Evolutionary conservation across 495 filamentous ascomycete genomes (phyloP).

Genomic region (Hypomontagnella monticulosa): DNA sequence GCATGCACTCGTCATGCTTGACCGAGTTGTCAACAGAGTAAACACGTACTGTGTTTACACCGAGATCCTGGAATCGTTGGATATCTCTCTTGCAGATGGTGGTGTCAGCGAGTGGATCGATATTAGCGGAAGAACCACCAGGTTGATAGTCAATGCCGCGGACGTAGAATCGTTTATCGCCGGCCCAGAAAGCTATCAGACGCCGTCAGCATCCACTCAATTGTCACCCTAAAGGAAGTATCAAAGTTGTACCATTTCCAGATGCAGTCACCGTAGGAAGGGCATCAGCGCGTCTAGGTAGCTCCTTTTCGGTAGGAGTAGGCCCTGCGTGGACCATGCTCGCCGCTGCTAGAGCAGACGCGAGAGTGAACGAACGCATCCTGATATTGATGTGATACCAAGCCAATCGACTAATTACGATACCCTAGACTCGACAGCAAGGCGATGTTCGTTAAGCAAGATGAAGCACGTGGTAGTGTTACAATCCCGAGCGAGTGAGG

Average conservation of each 20-base stretch:
- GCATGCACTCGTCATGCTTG: slow-evolving; percentile 88
- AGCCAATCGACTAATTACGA: slow-evolving; percentile 20
- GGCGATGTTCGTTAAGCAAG: slow-evolving; percentile 11
- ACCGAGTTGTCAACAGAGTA: slow-evolving; percentile 91
- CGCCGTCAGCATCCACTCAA: slow-evolving; percentile 17
- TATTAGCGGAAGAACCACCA: slow-evolving; percentile 80
- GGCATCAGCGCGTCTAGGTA: slow-evolving; percentile 58
- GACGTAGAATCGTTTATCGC: slow-evolving; percentile 86
- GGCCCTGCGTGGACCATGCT: slow-evolving; percentile 64
- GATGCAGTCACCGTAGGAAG: slow-evolving; percentile 57
- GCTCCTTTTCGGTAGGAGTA: slow-evolving; percentile 66
- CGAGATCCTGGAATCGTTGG: slow-evolving; percentile 80
- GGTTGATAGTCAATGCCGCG: slow-evolving; percentile 97
- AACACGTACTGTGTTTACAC: slow-evolving; percentile 90
- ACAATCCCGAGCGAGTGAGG: slow-evolving; percentile 36
- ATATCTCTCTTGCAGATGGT: slow-evolving; percentile 83
- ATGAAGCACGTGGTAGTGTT: slow-evolving; percentile 21
- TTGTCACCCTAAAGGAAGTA: neutral
- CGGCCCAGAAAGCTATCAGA: slow-evolving; percentile 82
- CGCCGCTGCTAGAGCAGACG: slow-evolving; percentile 65
- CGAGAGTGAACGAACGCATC: slow-evolving; percentile 65
- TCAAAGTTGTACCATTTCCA: slow-evolving; percentile 54
- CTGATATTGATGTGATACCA: slow-evolving; percentile 40
- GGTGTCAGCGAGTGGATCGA: slow-evolving; percentile 81
- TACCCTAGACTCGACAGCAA: neutral